A percentile compares a stretch with the other conserved stretches of the same genome.
Evolutionary conservation across 1,284 basidiomycete species (phyloP).

Genomic region (Limonomyces culmigenus): DNA sequence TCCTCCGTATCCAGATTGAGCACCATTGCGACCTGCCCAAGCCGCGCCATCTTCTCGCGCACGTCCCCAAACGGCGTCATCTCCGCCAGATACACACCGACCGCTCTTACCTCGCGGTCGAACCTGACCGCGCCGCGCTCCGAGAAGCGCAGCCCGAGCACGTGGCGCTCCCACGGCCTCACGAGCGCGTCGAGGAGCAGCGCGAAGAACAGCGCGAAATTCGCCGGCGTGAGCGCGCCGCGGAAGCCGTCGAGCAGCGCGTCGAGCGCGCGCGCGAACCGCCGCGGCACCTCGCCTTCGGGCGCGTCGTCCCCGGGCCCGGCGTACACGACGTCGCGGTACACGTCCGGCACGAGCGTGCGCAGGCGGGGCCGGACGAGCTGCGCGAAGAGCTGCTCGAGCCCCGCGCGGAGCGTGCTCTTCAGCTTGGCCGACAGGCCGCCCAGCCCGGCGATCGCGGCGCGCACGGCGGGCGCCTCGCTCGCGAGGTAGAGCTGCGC

Average conservation of each 20-base stretch:
- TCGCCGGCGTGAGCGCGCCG: conserved; percentile 76
- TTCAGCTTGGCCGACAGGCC: conserved; percentile 47
- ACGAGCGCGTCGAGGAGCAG: conserved; percentile 77
- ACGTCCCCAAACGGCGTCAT: conserved; percentile 80
- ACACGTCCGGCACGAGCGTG: conserved; percentile 72
- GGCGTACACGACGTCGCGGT: conserved; percentile 78
- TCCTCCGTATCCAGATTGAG: conserved; percentile 89
- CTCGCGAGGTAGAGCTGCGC: conserved; percentile 51
- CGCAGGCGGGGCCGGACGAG: conserved; percentile 75
- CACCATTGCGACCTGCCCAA: conserved; percentile 89
- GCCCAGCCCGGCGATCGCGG: conserved; percentile 30
- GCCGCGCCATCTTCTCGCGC: conserved; percentile 78
- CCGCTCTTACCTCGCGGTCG: conserved; percentile 80
- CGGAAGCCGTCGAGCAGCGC: conserved; percentile 70
- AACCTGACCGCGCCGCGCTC: conserved; percentile 95
- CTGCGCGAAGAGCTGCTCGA: conserved; percentile 92
- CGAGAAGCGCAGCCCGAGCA: conserved; percentile 60
- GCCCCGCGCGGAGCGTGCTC: conserved; percentile 57
- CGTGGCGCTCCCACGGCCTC: conserved; percentile 85
- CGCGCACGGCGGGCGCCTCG: conserved; percentile 34
- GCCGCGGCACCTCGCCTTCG: conserved; percentile 73
- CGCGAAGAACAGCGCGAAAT: conserved; percentile 75
- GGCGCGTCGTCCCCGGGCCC: conserved; percentile 81
- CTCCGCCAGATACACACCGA: conserved; percentile 69
- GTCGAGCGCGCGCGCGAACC: conserved; percentile 83